Base-by-base conservation (phyloP, 1,284 basidiomycete genomes). In the Leccinum pachyderme region DNA sequence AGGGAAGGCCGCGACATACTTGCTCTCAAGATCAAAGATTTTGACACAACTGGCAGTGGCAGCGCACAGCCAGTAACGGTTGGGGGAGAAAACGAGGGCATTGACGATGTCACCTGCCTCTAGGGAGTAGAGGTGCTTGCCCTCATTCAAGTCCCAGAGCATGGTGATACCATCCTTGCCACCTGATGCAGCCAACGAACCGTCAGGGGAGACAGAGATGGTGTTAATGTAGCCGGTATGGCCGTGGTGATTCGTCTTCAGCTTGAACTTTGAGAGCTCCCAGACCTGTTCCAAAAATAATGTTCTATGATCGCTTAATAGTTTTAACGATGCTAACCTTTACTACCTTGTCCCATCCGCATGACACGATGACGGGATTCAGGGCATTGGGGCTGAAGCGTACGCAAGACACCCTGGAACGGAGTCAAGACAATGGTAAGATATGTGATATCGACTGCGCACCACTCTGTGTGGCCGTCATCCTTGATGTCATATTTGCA, bases 401-500 rank as follows among this genome's bases (percentile, higher is more conserved):
- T 52, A 99, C 97, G 77, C 97, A 99, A 56, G 95, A 98, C 62
- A 99, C 96, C 93, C 93, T 93, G 61, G 9, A 58, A 44, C 60
- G 47, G 54, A 53, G 25, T 54, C 29, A 57, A 35, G 2, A 52
- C 7, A 7, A 50, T 12, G 15, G 11, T 1, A 49, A 41, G 41
- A 39, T 11, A 29, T 24, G 7, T 2, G 27, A 27, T n/a, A 24
- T 9, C 3, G 24, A 52, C 22, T 49, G 72, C 82, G 57, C 68
- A 92, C 95, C 95, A 98, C 79, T 96, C 95, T 56, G 86, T 79
- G 81, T 98, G 97, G 64, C 96, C 95, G 68, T 99, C 97, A 68
- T 99, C 96, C 79, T 94, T 93, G 78, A 99, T 99, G 77, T 98
- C 93, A 77, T 95, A 99, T 78, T 99, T 99, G 85, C 97, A 99